Evolutionary conservation across 2,329 filamentous ascomycete genomes (phyloP), one percentile per base, ranked within the genome.

Genomic region (Trichocomaceae sp.): DNA sequence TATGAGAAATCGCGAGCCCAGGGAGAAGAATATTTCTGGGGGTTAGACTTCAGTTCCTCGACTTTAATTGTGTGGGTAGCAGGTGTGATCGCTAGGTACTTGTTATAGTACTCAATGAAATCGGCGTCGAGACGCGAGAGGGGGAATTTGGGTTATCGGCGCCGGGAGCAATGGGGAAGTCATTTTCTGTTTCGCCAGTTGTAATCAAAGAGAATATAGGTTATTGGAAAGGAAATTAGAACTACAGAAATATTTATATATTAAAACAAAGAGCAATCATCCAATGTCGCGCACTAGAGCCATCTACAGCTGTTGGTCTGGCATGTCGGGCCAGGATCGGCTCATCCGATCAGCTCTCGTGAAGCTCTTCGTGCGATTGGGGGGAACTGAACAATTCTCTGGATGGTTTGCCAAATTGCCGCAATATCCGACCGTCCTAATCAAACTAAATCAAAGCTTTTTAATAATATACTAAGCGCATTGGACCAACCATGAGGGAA

Each of bases 71-170:
- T 10, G n/a, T 47, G 13, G 9, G 45, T 47, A 10, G 45, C 45
- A 47, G 45, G 45, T 9, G 9, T 7, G 13, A 47, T 29, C 3
- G 45, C 45, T 12, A 47, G 45, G 7, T 31, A 17, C 26, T n/a
- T 47, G 26, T 47, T 47, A 23, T 47, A 47, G 45, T 47, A 47
- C n/a, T 47, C 45, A 17, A 47, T 47, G 22, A 47, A 47, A 20
- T 47, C 45, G 15, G 3, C 5, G 17, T 47, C 45, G 5, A 47
- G 45, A 6, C 35, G 35, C n/a, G 35, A 17, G 5, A 39, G 35
- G 7, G 35, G 35, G n/a, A 39, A 39, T 8, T 17, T 39, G 35
- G 35, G n/a, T 6, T 39, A 39, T 39, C 35, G 35, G 15, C 5
- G 35, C 35, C 15, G 35, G 33, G 33, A 37, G 35, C 15, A 6